These are phyloP conservation scores for Penicillium freii DNA, from an alignment of 2,329 filamentous ascomycete genomes.

Conservation along the genomic window DNA sequence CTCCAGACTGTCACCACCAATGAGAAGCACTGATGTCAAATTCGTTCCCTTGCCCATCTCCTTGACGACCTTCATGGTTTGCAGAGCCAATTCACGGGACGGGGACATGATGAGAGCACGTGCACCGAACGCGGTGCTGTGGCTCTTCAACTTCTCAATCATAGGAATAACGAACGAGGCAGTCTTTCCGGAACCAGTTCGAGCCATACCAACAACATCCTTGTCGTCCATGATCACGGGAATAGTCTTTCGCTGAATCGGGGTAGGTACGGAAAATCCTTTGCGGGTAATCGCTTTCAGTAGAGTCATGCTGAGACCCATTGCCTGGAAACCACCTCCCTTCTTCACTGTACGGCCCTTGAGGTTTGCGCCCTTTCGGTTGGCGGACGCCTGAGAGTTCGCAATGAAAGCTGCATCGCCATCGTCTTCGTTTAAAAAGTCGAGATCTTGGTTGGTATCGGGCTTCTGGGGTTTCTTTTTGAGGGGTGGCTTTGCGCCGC, in stretches of 20 bases:
- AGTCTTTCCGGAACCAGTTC: conserved; percentile 98
- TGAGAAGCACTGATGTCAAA: conserved; percentile 81
- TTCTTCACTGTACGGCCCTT: conserved; percentile 90
- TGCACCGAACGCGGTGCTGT: conserved; percentile 82
- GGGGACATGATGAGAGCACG: conserved; percentile 87
- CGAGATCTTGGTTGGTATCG: conserved; percentile 36
- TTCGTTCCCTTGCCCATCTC: conserved; percentile 89
- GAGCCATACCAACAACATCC: conserved; percentile 98
- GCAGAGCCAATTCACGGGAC: conserved; percentile 87
- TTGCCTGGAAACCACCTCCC: conserved; percentile 92
- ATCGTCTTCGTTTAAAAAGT: conserved; percentile 63
- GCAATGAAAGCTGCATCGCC: conserved; percentile 86
- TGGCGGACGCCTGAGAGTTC: conserved; percentile 78
- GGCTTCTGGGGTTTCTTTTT: conserved; percentile 45
- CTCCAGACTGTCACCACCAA: conserved; percentile 92
- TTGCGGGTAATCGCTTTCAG: conserved; percentile 90
- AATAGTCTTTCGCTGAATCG: conserved; percentile 95
- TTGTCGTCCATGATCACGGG: conserved; percentile 83
- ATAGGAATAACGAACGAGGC: conserved; percentile 97
- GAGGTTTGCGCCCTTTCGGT: conserved; percentile 77
- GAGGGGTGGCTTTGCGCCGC: conserved; percentile 47
- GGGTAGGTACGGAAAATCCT: conserved; percentile 93
- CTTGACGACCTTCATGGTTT: conserved; percentile 95
- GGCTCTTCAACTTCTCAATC: conserved; percentile 87
- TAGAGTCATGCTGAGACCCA: conserved; percentile 80